Evolutionary conservation across 345 rosid genomes (phyloP).

Genomic region (Gossypium ekmanianum): DNA sequence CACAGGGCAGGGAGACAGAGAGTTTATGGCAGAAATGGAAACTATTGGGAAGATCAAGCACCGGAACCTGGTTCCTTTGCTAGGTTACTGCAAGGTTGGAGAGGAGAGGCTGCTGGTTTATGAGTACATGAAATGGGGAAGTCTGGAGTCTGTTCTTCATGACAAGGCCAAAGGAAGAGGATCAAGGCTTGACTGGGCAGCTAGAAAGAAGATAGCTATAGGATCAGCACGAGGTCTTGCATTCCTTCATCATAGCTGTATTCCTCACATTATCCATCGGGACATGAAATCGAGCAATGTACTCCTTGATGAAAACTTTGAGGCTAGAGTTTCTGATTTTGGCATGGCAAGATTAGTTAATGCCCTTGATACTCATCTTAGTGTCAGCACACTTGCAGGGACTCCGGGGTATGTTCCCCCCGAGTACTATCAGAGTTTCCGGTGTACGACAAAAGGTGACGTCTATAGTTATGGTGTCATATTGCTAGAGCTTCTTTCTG

Average conservation of each 20-base stretch:
- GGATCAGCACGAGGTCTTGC: conserved; percentile 98
- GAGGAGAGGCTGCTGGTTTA: conserved; percentile 97
- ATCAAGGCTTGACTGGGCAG: conserved; percentile 63
- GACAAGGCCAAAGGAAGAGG: conserved; percentile 51
- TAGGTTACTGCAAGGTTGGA: conserved; percentile 93
- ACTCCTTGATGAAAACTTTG: conserved; percentile 80
- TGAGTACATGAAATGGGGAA: conserved; percentile 98
- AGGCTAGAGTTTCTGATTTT: conserved; percentile 93
- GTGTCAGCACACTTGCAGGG: conserved; percentile 96
- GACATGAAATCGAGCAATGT: conserved; percentile 99
- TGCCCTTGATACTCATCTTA: conserved; percentile 90
- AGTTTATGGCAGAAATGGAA: conserved; percentile 99
- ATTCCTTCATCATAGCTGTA: conserved; percentile 96
- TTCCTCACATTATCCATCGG: conserved; percentile 92
- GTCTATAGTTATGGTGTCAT: conserved; percentile 94
- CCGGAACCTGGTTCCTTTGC: conserved; percentile 84
- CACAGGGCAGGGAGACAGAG: conserved; percentile 96
- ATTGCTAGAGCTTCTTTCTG: conserved; percentile 89
- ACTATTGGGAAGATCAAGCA: conserved; percentile 97
- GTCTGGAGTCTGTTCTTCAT: conserved; percentile 86
- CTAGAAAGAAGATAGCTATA: conserved; percentile 82
- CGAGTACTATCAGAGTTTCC: conserved; percentile 92
- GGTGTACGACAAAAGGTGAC: conserved; percentile 94
- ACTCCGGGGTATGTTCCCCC: conserved; percentile 99
- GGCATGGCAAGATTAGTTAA: conserved; percentile 95